phyloP scores from a whole-genome alignment of 2,329 filamentous ascomycete species.

The Neoascochyta sp. region DNA sequence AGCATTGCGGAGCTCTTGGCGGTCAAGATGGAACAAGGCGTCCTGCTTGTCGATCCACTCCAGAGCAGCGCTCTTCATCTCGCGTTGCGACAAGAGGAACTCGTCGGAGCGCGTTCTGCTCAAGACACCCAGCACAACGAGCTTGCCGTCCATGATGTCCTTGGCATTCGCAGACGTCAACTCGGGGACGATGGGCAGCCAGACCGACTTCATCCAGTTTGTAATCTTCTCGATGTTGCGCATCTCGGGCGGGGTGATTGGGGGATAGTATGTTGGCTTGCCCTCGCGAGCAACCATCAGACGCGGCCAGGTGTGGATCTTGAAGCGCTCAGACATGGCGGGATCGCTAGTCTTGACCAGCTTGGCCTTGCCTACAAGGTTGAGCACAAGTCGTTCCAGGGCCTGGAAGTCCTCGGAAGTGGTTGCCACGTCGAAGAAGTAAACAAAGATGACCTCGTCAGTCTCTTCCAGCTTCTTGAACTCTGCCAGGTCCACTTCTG shows the following conservation, averaged over 20 bases:
- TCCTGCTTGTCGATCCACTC: constrained; percentile 99
- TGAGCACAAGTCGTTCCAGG: constrained; percentile 79
- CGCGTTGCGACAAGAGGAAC: constrained; percentile 72
- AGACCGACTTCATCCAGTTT: constrained; percentile 92
- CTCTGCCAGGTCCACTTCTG: constrained; percentile 70
- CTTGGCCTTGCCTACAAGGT: constrained; percentile 84
- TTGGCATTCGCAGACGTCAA: constrained; percentile 85
- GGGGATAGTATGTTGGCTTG: constrained; percentile 83
- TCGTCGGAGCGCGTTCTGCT: constrained; percentile 75
- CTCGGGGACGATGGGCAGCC: constrained; percentile 94
- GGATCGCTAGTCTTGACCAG: constrained; percentile 86
- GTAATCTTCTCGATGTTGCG: constrained; percentile 77
- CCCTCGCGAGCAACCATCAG: constrained; percentile 85
- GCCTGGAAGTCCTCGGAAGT: constrained; percentile 88
- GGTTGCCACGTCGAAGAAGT: constrained; percentile 96
- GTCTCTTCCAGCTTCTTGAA: constrained; percentile 85
- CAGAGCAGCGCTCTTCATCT: constrained; percentile 91
- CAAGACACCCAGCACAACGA: constrained; percentile 89
- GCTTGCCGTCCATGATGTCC: constrained; percentile 91
- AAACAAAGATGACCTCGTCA: constrained; percentile 93
- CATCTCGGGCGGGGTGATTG: constrained; percentile 86
- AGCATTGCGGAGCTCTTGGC: constrained; percentile 86
- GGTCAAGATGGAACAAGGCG: constrained; percentile 84
- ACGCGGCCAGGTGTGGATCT: constrained; percentile 95
- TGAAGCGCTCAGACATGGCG: constrained; percentile 74